phyloP scores from a whole-genome alignment of 441 rosid species.

The Breynia disticha region DNA sequence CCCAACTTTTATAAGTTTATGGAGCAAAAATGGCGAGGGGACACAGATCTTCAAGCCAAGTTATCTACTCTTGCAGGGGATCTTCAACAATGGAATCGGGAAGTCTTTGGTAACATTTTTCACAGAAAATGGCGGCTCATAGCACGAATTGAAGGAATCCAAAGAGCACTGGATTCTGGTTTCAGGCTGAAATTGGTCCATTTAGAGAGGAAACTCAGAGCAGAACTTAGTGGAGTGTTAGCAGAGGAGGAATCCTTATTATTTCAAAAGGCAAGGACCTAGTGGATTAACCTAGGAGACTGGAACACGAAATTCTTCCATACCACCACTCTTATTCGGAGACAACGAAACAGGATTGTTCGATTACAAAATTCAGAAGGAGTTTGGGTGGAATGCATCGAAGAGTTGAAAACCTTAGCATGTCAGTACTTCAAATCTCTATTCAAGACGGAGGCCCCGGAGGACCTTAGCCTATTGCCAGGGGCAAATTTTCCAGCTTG shows the following conservation, averaged over 20 bases:
- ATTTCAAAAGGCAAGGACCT: not conserved
- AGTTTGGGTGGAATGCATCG: not conserved
- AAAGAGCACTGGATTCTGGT: not conserved
- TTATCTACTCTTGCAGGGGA: not conserved
- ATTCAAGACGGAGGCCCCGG: no score
- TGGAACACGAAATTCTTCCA: not conserved
- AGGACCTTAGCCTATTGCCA: no score
- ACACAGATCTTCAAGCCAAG: no score
- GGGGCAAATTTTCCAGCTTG: not conserved
- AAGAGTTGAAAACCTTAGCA: no score
- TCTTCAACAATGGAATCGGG: not conserved
- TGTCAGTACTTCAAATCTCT: no score
- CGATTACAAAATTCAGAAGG: not conserved
- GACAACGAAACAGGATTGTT: not conserved
- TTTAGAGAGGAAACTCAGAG: not conserved
- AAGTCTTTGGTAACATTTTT: conserved; percentile 1
- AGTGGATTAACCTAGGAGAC: not conserved
- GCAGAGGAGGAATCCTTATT: not conserved
- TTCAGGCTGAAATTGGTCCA: no score
- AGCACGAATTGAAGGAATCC: not conserved
- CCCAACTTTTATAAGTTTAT: no score
- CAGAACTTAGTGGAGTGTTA: not conserved
- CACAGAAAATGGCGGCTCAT: not conserved
- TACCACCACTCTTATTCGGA: not conserved
- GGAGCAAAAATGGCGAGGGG: not conserved